phyloP scores from a whole-genome alignment of 768 basidiomycete genomes.

The Rhizopogon sp. region DNA sequence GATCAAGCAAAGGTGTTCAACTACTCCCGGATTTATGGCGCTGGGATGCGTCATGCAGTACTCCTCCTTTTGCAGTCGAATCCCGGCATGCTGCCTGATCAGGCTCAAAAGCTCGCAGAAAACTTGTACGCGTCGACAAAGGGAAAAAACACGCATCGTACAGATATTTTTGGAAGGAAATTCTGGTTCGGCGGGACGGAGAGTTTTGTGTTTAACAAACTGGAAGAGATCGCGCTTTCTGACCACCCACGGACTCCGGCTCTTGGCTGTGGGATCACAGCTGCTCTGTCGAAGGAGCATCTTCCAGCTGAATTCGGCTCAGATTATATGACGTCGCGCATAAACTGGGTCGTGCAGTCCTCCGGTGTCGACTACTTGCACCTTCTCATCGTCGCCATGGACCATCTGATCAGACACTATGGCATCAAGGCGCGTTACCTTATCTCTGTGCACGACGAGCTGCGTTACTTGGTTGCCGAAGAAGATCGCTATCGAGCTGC shows the following conservation, averaged over 20 bases:
- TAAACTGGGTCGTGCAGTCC: constrained; percentile 99
- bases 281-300: constrained; percentile 87
- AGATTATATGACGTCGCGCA: constrained; percentile 92
- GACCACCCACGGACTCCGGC: constrained; percentile 88
- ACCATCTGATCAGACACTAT: constrained; percentile 77
- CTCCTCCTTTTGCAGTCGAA: constrained; percentile 84
- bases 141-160: constrained; percentile 78
- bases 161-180: constrained; percentile 70
- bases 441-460: constrained; percentile 95
- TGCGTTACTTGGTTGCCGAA: constrained; percentile 88
- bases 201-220: constrained; percentile 95
- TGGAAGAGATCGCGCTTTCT: constrained; percentile 90
- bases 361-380: constrained; percentile 98
- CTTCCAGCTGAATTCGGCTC: constrained; percentile 76
- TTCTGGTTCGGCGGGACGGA: constrained; percentile 98
- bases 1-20: constrained; percentile 99
- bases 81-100: constrained; percentile 67
- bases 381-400: constrained; percentile 92
- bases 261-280: constrained; percentile 89
- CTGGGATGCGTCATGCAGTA: constrained; percentile 91
- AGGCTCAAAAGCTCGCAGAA: constrained; percentile 77
- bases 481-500: constrained; percentile 88
- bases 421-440: constrained; percentile 88
- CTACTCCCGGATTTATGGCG: constrained; percentile 98
- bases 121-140: constrained; percentile 91